These are phyloP conservation scores for Caulochytrium protostelioides DNA, from an alignment of 371 early-diverging fungal genomes.

Conservation along the genomic window DNA sequence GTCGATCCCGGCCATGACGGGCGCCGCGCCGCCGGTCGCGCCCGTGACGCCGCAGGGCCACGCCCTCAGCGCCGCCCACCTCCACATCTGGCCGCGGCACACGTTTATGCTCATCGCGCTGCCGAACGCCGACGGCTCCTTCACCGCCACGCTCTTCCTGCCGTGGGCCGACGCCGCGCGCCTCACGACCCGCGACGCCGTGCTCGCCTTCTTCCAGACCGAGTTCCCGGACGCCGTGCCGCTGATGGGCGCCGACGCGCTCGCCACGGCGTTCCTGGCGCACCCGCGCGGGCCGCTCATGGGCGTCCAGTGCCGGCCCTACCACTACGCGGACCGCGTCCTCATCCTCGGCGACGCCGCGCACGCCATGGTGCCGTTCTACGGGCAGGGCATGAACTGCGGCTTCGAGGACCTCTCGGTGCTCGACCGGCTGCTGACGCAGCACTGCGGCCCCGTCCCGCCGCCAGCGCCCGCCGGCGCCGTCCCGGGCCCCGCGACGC, in stretches of 20 bases:
- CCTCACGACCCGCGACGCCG: conserved; percentile 40
- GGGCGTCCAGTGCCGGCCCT: conserved; percentile 59
- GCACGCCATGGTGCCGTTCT: conserved; percentile 95
- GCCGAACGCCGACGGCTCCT: conserved; percentile 78
- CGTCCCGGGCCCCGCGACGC: too few relatives aligned
- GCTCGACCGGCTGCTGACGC: conserved; percentile 42
- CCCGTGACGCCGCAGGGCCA: conserved; percentile 25
- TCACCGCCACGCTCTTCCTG: conserved; percentile 92
- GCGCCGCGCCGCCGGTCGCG: conserved; percentile 23
- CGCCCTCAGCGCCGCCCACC: conserved; percentile 65
- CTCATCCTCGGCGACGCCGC: conserved; percentile 89
- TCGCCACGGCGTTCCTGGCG: conserved; percentile 48
- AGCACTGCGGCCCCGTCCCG: conserved; percentile 20
- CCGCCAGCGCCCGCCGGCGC: conserved; percentile 3
- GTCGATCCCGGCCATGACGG: too few relatives aligned
- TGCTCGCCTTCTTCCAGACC: conserved; percentile 47
- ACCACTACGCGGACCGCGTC: conserved; percentile 47
- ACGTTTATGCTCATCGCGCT: conserved; percentile 89
- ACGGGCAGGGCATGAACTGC: conserved; percentile 79
- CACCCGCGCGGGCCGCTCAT: conserved; percentile 72
- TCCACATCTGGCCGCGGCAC: conserved; percentile 94
- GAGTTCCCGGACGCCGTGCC: conserved; percentile 64
- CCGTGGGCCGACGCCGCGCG: conserved; percentile 64
- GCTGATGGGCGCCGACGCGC: conserved; percentile 46
- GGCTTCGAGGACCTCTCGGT: conserved; percentile 83